Conservation (phyloP, 1,284 basidiomycete species). For the Heliocybe sulcata region DNA sequence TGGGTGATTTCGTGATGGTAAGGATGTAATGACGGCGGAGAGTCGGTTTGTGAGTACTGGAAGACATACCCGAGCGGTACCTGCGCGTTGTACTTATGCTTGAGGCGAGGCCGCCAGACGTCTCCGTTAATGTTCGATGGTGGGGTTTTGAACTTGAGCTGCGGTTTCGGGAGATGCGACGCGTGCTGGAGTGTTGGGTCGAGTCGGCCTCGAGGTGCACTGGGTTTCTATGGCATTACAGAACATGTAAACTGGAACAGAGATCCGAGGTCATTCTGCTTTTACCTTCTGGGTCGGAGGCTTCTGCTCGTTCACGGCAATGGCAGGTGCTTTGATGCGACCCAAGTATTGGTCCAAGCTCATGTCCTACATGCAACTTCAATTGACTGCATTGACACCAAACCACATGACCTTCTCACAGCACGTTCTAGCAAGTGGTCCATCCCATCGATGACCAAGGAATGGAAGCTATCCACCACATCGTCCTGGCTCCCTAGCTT, state of each 20-base stretch:
- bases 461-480: conserved; percentile 74
- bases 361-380: conserved; percentile 48
- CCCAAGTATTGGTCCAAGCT: conserved; percentile 78
- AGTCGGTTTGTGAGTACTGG: conserved; percentile 25
- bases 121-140: conserved; percentile 47
- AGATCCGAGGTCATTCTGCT: not conserved
- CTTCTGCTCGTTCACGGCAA: conserved; percentile 40
- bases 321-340: conserved; percentile 56
- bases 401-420: conserved; percentile 34
- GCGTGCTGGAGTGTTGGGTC: conserved; percentile 66
- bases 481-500: conserved; percentile 66
- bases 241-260: not conserved
- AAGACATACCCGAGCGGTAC: conserved; percentile 66
- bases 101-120: conserved; percentile 53
- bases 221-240: conserved; percentile 13
- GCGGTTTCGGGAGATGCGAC: conserved; percentile 70
- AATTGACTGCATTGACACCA: conserved; percentile 1
- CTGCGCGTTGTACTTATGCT: conserved; percentile 75
- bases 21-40: conserved; percentile 47
- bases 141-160: conserved; percentile 57
- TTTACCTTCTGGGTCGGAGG: conserved; percentile 21
- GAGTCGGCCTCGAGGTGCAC: conserved; percentile 29
- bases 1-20: conserved; percentile 79
- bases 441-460: conserved; percentile 74
- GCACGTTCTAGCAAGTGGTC: conserved; percentile 84